Evolutionary conservation across 2,329 filamentous ascomycete genomes (phyloP), one percentile per base, ranked within the genome.

Genomic region (Daldinia sp.): DNA sequence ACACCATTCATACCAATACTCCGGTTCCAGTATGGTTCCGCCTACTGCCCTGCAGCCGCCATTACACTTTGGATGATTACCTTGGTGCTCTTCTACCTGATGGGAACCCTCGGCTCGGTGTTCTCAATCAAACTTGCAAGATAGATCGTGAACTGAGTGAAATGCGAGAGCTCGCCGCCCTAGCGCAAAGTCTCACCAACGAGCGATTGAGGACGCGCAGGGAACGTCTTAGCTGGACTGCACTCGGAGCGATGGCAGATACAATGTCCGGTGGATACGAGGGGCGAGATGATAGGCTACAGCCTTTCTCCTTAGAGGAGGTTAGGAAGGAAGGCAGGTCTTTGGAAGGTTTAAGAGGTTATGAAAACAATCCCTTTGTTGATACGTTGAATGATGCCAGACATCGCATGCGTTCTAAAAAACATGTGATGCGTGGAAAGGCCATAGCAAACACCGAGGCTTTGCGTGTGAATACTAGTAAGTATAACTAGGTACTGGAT

Each of bases 131-230:
- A 54, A 67, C 76, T 61, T 78, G 82, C 72, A 60, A 65, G 39
- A 76, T 83, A 37, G 81, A 83, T 71, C 77, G 79, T 53, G 80
- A 82, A 62, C 73, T 80, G 30, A 81, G 79, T 41, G 81, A 83
- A 74, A 80, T 78, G 74, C 79, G 81, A 51, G 81, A 82, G 75
- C 78, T 82, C 42, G 78, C 79, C 0, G 81, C 80, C 62, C 78
- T 82, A 72, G 74, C 76, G 4, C 77, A 76, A 63, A 77, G 79
- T 65, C 73, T 78, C 20, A 70, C 70, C 33, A 69, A 69, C 18
- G 69, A 72, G 37, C 70, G 67, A 10, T 60, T 69, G 18, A 69
- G 60, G 20, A 65, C 63, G 58, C 62, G 48, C 69, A 67, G 75
- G 74, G 56, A 73, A 73, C 61, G 81, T 7, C 75, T 79, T 13